Base-by-base conservation (phyloP, 352 stramenopile species). In the Globisporangium splendens region DNA sequence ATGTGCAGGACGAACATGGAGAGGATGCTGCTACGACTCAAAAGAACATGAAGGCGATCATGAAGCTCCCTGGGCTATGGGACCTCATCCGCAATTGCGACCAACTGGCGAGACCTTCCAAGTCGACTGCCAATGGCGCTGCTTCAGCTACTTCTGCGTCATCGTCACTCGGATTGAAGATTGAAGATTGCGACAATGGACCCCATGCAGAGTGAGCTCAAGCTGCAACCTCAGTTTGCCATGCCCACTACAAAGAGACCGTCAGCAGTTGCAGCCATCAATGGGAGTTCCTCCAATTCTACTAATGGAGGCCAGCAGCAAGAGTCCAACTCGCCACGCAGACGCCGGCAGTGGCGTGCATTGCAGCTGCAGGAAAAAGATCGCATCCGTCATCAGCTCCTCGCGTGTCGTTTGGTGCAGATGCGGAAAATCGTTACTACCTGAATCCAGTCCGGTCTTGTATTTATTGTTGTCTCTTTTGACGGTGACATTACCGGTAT, bases 331-430 rank as follows among this genome's bases (percentile, higher is more conserved):
- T 59, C 68, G 12, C 58, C 66, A 18, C 57, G 41, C 3, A 57
- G 63, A 53, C 66, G 56, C 41, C 61, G 59, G 39, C 78, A 88
- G 52, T 89, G 66, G 63, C 72, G 75, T 14, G 67, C 69, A n/a
- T 28, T 91, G 21, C 69, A 83, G 33, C 66, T 86, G 2, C 83
- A 93, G 62, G 83, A 90, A 54, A 79, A 79, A 44, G 80, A 93
- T 64, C 77, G 69, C 20, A 54, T 77, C 42, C 73, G 69, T 8
- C 79, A 76, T 49, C 69, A 89, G 53, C 54, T 76, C 12, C 64
- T 91, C 7, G 61, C 65, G 10, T 67, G 75, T 28, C 67, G 70
- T 8, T 60, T 91, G 20, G 1, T 88, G 8, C 57, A 70, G 20
- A 71, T 83, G 52, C 69, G 78, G 21, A 85, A 83, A 70, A 86